A percentile compares a stretch with the other conserved stretches of the same genome.
phyloP scores from a whole-genome alignment of 129 eudicot genomes.

The Chrysanthemum makinoi region DNA sequence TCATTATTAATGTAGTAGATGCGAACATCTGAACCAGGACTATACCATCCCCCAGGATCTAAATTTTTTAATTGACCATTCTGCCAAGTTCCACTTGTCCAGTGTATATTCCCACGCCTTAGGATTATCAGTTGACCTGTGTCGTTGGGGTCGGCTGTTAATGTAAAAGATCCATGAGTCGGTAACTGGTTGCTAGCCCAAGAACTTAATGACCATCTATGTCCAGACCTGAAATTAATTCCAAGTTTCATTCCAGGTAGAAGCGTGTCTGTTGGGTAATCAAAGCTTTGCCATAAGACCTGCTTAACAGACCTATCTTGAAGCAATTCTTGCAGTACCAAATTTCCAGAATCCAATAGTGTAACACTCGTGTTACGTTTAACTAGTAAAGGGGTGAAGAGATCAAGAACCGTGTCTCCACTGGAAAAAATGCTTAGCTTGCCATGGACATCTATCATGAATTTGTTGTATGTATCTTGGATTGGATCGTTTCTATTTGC shows the following conservation, averaged over 20 bases:
- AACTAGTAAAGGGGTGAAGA: conserved; percentile 14
- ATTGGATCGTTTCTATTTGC: conserved; percentile 46
- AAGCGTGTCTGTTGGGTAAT: conserved; percentile 47
- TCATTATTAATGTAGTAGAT: conserved; percentile 21
- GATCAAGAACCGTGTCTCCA: conserved; percentile 9
- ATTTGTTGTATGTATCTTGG: conserved; percentile 21
- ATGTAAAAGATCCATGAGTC: conserved; percentile 29
- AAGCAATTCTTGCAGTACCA: conserved; percentile 27
- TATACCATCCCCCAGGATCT: not conserved
- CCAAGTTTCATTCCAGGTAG: conserved; percentile 56
- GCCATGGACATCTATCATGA: conserved; percentile 33
- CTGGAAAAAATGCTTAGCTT: conserved; percentile 19
- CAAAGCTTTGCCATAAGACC: conserved; percentile 55
- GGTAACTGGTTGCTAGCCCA: conserved; percentile 35
- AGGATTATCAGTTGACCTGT: conserved; percentile 27
- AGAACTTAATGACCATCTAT: conserved; percentile 43
- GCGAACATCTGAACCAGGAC: not conserved
- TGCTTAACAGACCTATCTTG: conserved; percentile 19
- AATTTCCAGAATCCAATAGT: conserved; percentile 38
- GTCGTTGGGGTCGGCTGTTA: conserved; percentile 29
- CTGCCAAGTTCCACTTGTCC: conserved; percentile 40
- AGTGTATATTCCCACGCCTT: conserved; percentile 28
- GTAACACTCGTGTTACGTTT: conserved; percentile 21
- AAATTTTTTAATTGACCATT: conserved; percentile 21
- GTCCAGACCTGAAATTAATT: conserved; percentile 37